These are phyloP conservation scores for Alternaria alternata DNA, from an alignment of 2,329 filamentous ascomycete genomes.

Conservation along the genomic window DNA sequence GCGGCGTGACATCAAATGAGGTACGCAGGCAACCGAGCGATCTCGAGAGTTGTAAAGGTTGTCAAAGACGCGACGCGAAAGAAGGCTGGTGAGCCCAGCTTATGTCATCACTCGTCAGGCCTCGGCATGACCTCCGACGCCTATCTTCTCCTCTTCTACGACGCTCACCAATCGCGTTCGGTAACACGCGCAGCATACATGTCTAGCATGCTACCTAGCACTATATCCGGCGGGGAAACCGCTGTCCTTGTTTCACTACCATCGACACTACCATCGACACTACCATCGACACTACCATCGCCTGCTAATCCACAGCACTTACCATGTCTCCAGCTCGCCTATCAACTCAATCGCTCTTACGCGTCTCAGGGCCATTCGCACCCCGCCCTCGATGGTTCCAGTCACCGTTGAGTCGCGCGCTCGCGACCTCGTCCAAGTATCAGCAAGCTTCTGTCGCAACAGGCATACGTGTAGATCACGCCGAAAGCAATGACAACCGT, in stretches of 20 bases:
- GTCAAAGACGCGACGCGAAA: neutral
- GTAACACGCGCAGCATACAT: neutral
- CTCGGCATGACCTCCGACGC: neutral
- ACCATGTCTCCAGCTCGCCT: conserved; percentile 19
- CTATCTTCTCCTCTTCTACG: neutral
- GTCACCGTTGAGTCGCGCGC: conserved; percentile 4
- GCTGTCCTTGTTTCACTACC: neutral
- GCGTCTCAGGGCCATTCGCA: neutral
- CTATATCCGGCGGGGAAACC: conserved; percentile 8
- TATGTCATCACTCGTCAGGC: neutral
- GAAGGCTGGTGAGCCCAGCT: neutral
- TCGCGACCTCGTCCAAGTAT: conserved; percentile 24
- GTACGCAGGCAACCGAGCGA: no score
- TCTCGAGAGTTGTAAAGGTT: neutral
- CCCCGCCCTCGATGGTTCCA: neutral
- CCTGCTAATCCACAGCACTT: conserved; percentile 9
- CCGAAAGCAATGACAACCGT: conserved; percentile 53
- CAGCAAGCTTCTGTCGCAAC: conserved; percentile 28
- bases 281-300: neutral
- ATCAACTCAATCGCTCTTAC: neutral
- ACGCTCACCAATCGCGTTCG: conserved; percentile 3
- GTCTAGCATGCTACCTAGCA: neutral
- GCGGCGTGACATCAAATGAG: no score
- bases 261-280: no score
- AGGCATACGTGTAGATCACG: conserved; percentile 36